Evolutionary conservation across 257 asterid genomes (phyloP), one percentile per base, ranked within the genome.

Genomic region (Solanum appendiculatum): DNA sequence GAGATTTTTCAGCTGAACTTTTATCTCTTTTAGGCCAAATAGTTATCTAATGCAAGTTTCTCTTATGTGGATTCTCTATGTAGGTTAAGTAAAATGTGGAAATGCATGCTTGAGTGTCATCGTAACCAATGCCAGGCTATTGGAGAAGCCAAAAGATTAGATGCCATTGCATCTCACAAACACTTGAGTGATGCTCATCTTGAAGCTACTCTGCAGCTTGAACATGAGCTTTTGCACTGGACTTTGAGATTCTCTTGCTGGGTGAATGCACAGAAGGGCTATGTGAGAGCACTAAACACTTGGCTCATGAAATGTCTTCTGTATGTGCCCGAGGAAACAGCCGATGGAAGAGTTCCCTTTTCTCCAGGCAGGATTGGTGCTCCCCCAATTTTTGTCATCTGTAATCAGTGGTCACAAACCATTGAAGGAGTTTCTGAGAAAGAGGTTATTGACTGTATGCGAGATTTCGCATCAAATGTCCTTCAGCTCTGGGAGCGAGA

Each of bases 351-450:
- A 27, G 98, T 89, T 91, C 98, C 98, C 7, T 95, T 96, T 88
- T 96, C 99, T 84, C 99, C 99, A 9, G 94, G 99, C 64, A 92
- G 98, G 68, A 92, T 95, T 4, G 98, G 99, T 23, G 99, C 99
- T 21, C 99, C 99, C 29, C 96, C 98, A 2, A 92, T 95, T 34
- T 96, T 96, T 80, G 93, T 94, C 51, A 88, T 94, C 31, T 96
- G 98, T 88, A 90, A 94, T 78, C 99, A 94, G 39, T 96, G 99
- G 99, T 92, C 95, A 90, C 99, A 94, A 66, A 90, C 97, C 27
- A 18, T 95, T 89, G 98, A 94, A 36, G 89, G 92, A 88, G 89
- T 95, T 36, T 94, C 99, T 3, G 98, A 95, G 89, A 94, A 93
- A 86, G 98, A 96, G 88, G 99, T 95, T 72, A 88, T 96, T 31